A percentile compares a stretch with the other conserved stretches of the same genome.
These are phyloP conservation scores for Starmera dryadoides DNA, from an alignment of 805 yeast species.

Conservation along the genomic window DNA sequence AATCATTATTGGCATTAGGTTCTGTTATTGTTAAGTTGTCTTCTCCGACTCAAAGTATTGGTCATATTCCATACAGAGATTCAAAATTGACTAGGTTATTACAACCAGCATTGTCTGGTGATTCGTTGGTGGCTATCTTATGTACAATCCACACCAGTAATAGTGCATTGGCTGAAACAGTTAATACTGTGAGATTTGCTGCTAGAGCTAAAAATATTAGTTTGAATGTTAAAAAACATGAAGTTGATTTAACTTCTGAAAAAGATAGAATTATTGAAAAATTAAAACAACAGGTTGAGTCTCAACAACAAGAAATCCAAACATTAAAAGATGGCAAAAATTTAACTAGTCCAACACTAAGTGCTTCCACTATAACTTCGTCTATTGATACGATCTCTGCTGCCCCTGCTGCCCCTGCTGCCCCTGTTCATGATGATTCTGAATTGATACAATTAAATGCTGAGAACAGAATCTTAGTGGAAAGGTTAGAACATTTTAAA, in stretches of 20 bases:
- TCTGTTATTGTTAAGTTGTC: constrained; percentile 80
- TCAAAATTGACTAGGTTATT: constrained; percentile 77
- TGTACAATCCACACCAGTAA: constrained; percentile 77
- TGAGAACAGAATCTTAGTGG: constrained; percentile 59
- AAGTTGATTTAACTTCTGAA: constrained; percentile 28
- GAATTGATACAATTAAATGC: constrained; percentile 41
- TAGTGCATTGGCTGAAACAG: constrained; percentile 64
- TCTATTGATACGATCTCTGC: constrained; percentile 9
- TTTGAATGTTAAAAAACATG: constrained; percentile 55
- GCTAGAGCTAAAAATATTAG: constrained; percentile 85
- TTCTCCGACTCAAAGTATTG: constrained; percentile 26
- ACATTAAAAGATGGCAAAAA: constrained; percentile 19
- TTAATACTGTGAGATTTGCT: constrained; percentile 85
- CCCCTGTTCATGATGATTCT: no score
- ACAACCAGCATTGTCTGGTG: constrained; percentile 90
- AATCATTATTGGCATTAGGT: constrained; percentile 82
- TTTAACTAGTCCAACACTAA: not conserved
- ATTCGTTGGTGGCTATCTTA: constrained; percentile 72
- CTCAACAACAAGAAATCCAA: constrained; percentile 47
- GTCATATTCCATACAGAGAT: constrained; percentile 85
- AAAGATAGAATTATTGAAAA: constrained; percentile 48
- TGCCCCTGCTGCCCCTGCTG: no score
- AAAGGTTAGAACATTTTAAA: constrained; percentile 61
- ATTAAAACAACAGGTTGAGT: constrained; percentile 52
- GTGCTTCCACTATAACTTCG: not conserved